These are phyloP conservation scores for Fusarium buxicola DNA, from an alignment of 2,329 filamentous ascomycete genomes.

Conservation along the genomic window DNA sequence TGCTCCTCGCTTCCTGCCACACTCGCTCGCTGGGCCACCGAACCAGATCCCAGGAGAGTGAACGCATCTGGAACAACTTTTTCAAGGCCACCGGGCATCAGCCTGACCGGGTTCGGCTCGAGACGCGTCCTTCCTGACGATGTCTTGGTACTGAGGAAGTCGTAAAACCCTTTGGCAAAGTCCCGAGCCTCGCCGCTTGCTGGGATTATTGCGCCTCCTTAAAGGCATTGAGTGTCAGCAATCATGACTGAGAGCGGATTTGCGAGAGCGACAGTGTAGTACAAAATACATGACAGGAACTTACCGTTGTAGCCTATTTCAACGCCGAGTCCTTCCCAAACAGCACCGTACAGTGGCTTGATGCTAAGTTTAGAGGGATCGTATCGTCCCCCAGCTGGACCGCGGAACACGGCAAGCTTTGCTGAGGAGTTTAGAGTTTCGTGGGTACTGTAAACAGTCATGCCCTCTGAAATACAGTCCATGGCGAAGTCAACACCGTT, in stretches of 20 bases:
- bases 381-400: conserved; percentile 39
- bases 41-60: conserved; percentile 37
- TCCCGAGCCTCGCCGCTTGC: conserved; percentile 39
- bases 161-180: conserved; percentile 53
- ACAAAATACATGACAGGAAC: conserved; percentile 31
- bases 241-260: too few species aligned
- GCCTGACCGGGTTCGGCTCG: conserved; percentile 47
- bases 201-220: conserved; percentile 18
- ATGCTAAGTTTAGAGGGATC: conserved; percentile 39
- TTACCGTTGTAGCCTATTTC: conserved; percentile 53
- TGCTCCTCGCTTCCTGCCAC: conserved; percentile 42
- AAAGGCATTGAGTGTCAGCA: not conserved
- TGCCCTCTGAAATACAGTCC: conserved; percentile 55
- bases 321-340: conserved; percentile 56
- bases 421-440: conserved; percentile 45
- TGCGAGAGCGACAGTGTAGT: not conserved
- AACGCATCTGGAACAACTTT: conserved; percentile 46
- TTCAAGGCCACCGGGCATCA: conserved; percentile 50
- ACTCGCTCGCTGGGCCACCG: conserved; percentile 41
- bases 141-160: conserved; percentile 44
- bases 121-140: conserved; percentile 15
- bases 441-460: conserved; percentile 48
- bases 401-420: conserved; percentile 43
- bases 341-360: conserved; percentile 55
- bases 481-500: conserved; percentile 51